Evolutionary conservation across 176 grass and related monocot species (phyloP).

Genomic region (Dactylis glomerata): DNA sequence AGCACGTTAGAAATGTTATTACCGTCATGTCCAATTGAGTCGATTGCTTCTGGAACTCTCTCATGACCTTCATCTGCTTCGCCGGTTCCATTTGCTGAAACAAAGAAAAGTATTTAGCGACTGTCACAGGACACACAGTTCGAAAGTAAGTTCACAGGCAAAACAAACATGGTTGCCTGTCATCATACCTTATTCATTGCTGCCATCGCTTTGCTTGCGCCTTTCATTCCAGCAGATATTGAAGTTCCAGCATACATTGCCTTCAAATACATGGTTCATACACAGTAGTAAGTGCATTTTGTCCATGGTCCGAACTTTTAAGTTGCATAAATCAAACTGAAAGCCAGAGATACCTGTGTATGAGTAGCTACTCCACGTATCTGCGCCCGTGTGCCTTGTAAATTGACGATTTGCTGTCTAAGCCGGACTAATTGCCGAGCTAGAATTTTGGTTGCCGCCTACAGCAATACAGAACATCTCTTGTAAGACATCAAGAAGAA

Average conservation of each 20-base stretch:
- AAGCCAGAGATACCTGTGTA: slow-evolving; percentile 55
- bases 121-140: slow-evolving; percentile 5
- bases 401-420: slow-evolving; percentile 95
- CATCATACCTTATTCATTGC: slow-evolving; percentile 94
- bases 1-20: slow-evolving; percentile 28
- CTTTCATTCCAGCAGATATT: slow-evolving; percentile 99
- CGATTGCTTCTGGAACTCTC: slow-evolving; percentile 97
- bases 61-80: slow-evolving; percentile 92
- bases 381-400: slow-evolving; percentile 92
- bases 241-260: slow-evolving; percentile 96
- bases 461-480: slow-evolving; percentile 32
- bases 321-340: background rate
- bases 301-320: background rate
- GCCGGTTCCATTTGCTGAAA: slow-evolving; percentile 98
- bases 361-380: slow-evolving; percentile 98
- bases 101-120: background rate
- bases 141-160: slow-evolving; percentile 11
- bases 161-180: slow-evolving; percentile 31
- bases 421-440: slow-evolving; percentile 90
- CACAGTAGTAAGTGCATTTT: background rate
- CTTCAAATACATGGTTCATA: slow-evolving; percentile 42
- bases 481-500: slow-evolving; percentile 1
- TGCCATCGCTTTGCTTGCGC: slow-evolving; percentile 98
- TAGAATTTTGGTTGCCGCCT: slow-evolving; percentile 95
- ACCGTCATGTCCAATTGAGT: slow-evolving; percentile 98